Evolutionary conservation across 352 stramenopile genomes (phyloP).

Genomic region (Phytophthora ramorum): DNA sequence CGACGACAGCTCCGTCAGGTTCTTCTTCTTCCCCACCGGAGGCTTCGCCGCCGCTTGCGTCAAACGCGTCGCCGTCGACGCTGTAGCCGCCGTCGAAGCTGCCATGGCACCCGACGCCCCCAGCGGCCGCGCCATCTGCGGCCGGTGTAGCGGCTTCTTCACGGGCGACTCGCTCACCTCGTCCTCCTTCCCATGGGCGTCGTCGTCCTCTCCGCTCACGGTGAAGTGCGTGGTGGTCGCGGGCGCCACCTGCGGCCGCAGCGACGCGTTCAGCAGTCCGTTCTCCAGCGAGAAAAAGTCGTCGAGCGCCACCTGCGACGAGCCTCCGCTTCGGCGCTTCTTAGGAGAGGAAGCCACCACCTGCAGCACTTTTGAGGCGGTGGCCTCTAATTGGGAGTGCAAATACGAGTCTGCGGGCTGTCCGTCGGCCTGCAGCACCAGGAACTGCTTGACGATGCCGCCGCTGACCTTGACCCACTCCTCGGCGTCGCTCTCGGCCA

Average conservation of each 20-base stretch:
- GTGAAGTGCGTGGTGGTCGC: conserved; percentile 68
- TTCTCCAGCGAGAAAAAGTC: conserved; percentile 78
- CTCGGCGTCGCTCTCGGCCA: conserved; percentile 66
- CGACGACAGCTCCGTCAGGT: conserved; percentile 71
- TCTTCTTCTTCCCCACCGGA: conserved; percentile 66
- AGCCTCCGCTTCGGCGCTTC: conserved; percentile 20
- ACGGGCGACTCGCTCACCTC: conserved; percentile 30
- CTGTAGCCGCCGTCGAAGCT: conserved; percentile 21
- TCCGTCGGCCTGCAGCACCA: conserved; percentile 54
- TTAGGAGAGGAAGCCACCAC: conserved; percentile 29
- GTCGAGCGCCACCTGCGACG: conserved; percentile 35
- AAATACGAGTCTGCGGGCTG: conserved; percentile 64
- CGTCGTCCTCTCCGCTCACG: conserved; percentile 56
- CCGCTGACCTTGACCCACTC: conserved; percentile 78
- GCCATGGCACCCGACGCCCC: conserved; percentile 13
- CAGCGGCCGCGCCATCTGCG: conserved; percentile 48
- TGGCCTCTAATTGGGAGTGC: conserved; percentile 60
- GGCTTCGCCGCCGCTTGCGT: conserved; percentile 35
- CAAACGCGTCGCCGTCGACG: conserved; percentile 34
- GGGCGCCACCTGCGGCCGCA: conserved; percentile 52
- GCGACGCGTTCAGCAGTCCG: conserved; percentile 63
- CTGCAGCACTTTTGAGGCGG: conserved; percentile 51
- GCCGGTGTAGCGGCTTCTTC: conserved; percentile 57
- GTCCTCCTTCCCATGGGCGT: conserved; percentile 37
- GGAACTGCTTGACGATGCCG: conserved; percentile 75